Evolutionary conservation across 73 alveolate species (phyloP).

Genomic region (Symbiodinium pilosum): DNA sequence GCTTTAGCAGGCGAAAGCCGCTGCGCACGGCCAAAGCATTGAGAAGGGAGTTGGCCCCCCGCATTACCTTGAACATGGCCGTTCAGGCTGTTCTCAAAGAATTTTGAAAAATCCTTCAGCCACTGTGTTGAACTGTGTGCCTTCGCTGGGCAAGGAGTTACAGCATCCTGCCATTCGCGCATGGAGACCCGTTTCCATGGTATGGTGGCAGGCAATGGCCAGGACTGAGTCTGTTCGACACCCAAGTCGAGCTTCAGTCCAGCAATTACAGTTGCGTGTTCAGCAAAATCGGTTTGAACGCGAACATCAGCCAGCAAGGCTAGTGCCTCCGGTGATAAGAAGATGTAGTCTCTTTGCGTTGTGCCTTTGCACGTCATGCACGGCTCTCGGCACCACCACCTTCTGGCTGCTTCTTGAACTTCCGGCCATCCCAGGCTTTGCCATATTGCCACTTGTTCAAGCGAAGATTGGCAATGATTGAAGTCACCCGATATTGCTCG

Average conservation of each 20-base stretch:
- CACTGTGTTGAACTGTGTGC: too few relatives aligned
- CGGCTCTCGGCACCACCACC: not conserved
- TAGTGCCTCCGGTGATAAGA: not conserved
- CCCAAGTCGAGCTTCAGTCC: too few relatives aligned
- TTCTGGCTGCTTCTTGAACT: not conserved
- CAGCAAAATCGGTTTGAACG: not conserved
- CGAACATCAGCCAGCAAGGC: not conserved
- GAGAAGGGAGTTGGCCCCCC: too few relatives aligned
- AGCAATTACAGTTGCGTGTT: too few relatives aligned
- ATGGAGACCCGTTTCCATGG: too few relatives aligned
- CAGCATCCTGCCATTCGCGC: too few relatives aligned
- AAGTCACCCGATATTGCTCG: constrained; percentile 5
- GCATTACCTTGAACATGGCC: not conserved
- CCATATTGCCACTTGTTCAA: not conserved
- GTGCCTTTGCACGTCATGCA: not conserved
- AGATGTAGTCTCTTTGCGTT: not conserved
- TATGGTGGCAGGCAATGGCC: too few relatives aligned
- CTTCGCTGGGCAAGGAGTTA: not conserved
- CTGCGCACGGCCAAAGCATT: not conserved
- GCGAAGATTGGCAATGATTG: not conserved
- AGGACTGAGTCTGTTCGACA: too few relatives aligned
- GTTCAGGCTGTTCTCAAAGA: not conserved
- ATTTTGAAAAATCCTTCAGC: too few relatives aligned
- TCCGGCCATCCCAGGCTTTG: not conserved
- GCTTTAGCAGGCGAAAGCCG: not conserved